These are phyloP conservation scores for Monilinia vaccinii-corymbosi DNA, from an alignment of 2,329 filamentous ascomycete genomes.

Conservation along the genomic window DNA sequence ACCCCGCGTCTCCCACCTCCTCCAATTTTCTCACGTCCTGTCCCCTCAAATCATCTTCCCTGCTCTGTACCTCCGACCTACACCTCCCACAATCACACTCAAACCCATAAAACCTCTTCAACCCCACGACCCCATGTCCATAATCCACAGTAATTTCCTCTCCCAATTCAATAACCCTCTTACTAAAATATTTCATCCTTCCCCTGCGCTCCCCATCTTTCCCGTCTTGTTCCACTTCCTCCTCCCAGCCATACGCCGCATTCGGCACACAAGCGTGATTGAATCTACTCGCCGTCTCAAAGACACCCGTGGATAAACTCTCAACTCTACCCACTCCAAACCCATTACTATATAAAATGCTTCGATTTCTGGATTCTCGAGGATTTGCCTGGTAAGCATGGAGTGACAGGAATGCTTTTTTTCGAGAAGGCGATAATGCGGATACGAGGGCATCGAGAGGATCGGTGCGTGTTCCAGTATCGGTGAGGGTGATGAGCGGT, in stretches of 20 bases:
- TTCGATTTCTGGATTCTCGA: constrained; percentile 13
- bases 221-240: constrained; percentile 3
- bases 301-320: constrained; percentile 16
- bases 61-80: background rate
- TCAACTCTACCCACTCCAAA: constrained; percentile 15
- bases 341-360: constrained; percentile 22
- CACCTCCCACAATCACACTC: constrained; percentile 21
- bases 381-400: constrained; percentile 12
- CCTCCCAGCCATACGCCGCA: constrained; percentile 18
- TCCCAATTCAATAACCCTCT: constrained; percentile 16
- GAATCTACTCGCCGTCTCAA: constrained; percentile 17
- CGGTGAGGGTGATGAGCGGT: constrained; percentile 18
- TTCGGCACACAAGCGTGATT: constrained; percentile 21
- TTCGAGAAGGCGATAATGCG: constrained; percentile 12
- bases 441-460: constrained; percentile 14
- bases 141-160: constrained; percentile 27
- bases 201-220: background rate
- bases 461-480: constrained; percentile 15
- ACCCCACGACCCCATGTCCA: constrained; percentile 15
- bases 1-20: background rate
- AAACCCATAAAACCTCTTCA: constrained; percentile 24
- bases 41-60: background rate
- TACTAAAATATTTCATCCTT: constrained; percentile 21
- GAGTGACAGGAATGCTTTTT: constrained; percentile 14
- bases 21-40: background rate